Evolutionary conservation across 108 stramenopile genomes (phyloP), one percentile per base, ranked within the genome.

Genomic region (Chaetoceros tenuissimus): DNA sequence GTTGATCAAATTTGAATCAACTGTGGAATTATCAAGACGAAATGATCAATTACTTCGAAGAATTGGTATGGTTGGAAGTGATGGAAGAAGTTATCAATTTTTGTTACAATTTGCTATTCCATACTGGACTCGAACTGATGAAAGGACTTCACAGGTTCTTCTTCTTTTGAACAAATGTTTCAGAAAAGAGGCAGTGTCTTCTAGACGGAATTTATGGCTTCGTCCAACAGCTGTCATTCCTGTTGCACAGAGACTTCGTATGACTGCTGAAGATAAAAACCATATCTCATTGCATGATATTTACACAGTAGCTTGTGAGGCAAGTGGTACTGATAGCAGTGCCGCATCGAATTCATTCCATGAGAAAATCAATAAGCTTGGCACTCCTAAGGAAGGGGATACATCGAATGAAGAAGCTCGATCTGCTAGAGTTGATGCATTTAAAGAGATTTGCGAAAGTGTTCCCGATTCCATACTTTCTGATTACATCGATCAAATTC

Each of bases 101-200:
- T 59, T 84, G 22, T 56, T 94, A 23, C 89, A 94, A 56, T 81
- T 82, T 63, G 85, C 87, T 0, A 75, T 85, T 40, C 81, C 87
- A n/a, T 85, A 94, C 63, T 87, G 82, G 80, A 89, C 82, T 40
- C 69, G 84, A 25, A 78, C 83, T 24, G 87, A 89, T 55, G 92
- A 94, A 59, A 64, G 87, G 21, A 80, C 86, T 19, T 63, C 85
- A 21, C 90, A 92, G 50, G 70, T 81, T 21, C 62, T 76, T 43
- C 88, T 71, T 44, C 55, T 86, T 23, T 44, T 86, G 40, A 71
- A 75, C 25, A 92, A 88, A 64, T 66, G 75, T 25, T 59, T 92
- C 17, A 63, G 82, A 20, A 69, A 66, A 46, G 79, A 82, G 31
- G 63, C 73, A 22, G 60, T 65, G 20, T 58, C 75, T 24, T 77